Conservation (phyloP, 352 stramenopile genomes). For the Pythium oligandrum region DNA sequence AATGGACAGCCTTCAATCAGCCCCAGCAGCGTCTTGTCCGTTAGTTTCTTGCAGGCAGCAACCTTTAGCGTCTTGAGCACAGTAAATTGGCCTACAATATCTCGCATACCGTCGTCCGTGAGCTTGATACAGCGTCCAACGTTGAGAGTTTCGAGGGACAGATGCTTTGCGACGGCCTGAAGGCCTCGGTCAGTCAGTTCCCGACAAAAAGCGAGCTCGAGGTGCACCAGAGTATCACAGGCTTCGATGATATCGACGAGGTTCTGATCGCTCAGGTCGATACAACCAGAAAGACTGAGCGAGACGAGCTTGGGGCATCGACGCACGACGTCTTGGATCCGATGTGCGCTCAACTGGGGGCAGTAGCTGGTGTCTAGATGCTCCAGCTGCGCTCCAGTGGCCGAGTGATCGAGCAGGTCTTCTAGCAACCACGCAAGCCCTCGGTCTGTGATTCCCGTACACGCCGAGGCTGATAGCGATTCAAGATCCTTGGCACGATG, state of each 20-base stretch:
- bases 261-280: conserved; percentile 59
- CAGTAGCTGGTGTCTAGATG: conserved; percentile 84
- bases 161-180: conserved; percentile 55
- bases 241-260: conserved; percentile 66
- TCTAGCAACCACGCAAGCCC: conserved; percentile 48
- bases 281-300: conserved; percentile 83
- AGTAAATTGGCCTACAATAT: conserved; percentile 66
- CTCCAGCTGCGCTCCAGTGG: conserved; percentile 33
- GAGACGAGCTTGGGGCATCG: conserved; percentile 53
- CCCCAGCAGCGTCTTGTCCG: conserved; percentile 39
- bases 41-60: conserved; percentile 80
- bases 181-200: conserved; percentile 77
- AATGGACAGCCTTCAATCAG: conserved; percentile 51
- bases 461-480: conserved; percentile 52
- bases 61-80: conserved; percentile 68
- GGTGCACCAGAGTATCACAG: conserved; percentile 58
- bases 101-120: conserved; percentile 80
- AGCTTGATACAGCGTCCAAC: conserved; percentile 67
- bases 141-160: conserved; percentile 79
- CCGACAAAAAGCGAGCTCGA: conserved; percentile 81
- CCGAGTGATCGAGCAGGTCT: conserved; percentile 62
- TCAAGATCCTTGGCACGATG: conserved; percentile 51
- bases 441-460: conserved; percentile 60
- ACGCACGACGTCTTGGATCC: conserved; percentile 50
- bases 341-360: conserved; percentile 42